Evolutionary conservation across 805 yeast species (phyloP), one percentile per base, ranked within the genome.

Genomic region (Candida boleticola): DNA sequence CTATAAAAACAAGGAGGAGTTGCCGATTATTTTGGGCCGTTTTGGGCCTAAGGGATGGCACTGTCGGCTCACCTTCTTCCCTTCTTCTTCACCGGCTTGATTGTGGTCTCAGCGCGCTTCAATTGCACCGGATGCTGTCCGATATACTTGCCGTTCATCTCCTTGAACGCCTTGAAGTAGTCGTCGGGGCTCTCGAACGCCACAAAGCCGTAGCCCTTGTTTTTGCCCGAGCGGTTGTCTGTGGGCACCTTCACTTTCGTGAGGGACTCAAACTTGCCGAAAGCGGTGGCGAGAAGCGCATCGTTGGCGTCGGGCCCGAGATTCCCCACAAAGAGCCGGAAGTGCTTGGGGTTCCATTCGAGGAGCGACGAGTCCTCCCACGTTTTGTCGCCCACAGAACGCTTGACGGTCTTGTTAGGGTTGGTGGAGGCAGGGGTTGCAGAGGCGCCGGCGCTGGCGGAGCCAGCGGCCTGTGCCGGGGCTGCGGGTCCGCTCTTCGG

Each of bases 141-240:
- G 37, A 86, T 73, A 50, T 82, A 84, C 54, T 83, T 83, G 20
- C 88, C 87, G 55, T 85, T 82, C 81, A 84, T 76, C 52, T 82
- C 87, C 55, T 79, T 82, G 61, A 82, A 85, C 2, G 90, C 89
- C 39, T 67, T 63, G 41, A 85, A 66, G 51, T 83, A 85, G 54
- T 85, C 92, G 17, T 80, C 78, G 0, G 90, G 61, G 45, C 73
- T 74, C 2, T 64, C 66, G 57, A 86, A 85, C 4, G 87, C 79
- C 11, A 85, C 83, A 58, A 85, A 86, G 5, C 89, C 95, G 56
- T 66, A 86, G 3, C 95, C 93, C 54, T 77, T 81, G 44, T 73
- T 71, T 47, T 70, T 73, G 6, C 64, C 68, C 0, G 75, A 64
- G 23, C 60, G 61, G 18, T 60, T 58, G 48, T 81, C 85, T 31